Evolutionary conservation across 257 asterid genomes (phyloP), one percentile per base, ranked within the genome.

Genomic region (Vinca minor): DNA sequence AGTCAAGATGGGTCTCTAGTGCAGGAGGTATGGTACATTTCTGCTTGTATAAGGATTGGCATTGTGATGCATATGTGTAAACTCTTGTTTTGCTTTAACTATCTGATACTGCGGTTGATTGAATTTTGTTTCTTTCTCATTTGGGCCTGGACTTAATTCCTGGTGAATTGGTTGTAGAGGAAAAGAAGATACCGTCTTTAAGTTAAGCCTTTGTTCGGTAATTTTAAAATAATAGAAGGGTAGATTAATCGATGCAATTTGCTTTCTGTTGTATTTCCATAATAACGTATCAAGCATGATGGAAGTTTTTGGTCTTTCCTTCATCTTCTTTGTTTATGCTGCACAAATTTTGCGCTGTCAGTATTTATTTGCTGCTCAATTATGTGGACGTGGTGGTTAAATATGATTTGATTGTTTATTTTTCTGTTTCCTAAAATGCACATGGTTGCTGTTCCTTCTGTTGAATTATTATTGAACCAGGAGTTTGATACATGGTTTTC

Each of bases 1-100:
- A 82, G 95, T 1, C 83, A 73, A 13, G 94, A 88, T 66, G 96
- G 96, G 41, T 80, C 90, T 44, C 84, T 85, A 74, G 65, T 84
- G 73, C 98, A 91, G 85, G 98, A 88, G 95, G 96, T 91, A 81
- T 8, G 36, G 39, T n/a, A 35, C 18, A 35, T 67, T 14, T 20
- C 44, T 52, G 34, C 20, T 5, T 41, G 6, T 0, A 21, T 23
- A 20, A 60, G 41, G 20, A 14, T 7, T 60, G 29, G 7, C 36
- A 23, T 25, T 38, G 9, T 1, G 9, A 10, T 38, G 35, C 48
- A 10, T 21, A 21, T 39, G 23, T 21, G 38, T 39, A 25, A 21
- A 13, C 23, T 23, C 4, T 35, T 26, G 9, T 9, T 3, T 12
- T 47, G 29, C 18, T 21, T 49, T 17, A 1, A 11, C 4, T 49